phyloP scores from a whole-genome alignment of 1,284 basidiomycete genomes.

The Trichosporon inkin region DNA sequence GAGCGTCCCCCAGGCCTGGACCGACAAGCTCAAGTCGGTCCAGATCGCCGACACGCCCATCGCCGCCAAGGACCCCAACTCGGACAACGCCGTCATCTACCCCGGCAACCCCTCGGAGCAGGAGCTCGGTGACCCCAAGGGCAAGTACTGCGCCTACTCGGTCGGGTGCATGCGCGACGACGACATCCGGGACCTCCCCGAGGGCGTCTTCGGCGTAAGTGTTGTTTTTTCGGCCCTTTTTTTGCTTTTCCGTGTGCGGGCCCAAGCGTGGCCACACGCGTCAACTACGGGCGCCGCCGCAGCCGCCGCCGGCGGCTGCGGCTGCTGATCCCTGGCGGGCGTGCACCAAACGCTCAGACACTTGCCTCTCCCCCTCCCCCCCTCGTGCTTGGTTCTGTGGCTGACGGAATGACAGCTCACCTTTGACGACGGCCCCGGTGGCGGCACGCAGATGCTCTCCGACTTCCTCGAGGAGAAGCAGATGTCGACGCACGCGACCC shows the following conservation, averaged over 20 bases:
- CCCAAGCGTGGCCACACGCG: too few species aligned
- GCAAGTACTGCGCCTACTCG: conserved; percentile 38
- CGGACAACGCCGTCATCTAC: conserved; percentile 11
- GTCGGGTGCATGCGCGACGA: conserved; percentile 30
- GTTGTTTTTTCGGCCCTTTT: too few species aligned
- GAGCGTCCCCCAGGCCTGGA: conserved; percentile 38
- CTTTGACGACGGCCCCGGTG: conserved; percentile 55
- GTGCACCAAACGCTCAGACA: too few species aligned
- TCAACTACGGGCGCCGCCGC: too few species aligned
- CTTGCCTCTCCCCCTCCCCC: too few species aligned
- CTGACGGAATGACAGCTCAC: conserved; percentile 24
- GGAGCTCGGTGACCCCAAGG: not conserved
- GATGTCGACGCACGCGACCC: conserved; percentile 53
- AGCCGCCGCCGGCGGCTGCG: too few species aligned
- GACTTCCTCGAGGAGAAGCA: conserved; percentile 53
- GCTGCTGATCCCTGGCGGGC: too few species aligned
- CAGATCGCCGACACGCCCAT: conserved; percentile 30
- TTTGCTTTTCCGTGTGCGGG: too few species aligned
- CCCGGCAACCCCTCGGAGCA: not conserved
- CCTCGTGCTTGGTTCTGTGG: too few species aligned
- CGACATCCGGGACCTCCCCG: conserved; percentile 35
- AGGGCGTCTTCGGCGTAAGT: conserved; percentile 37
- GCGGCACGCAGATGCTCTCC: conserved; percentile 52
- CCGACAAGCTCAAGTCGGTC: conserved; percentile 35
- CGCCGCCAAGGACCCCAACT: conserved; percentile 17